Base-by-base conservation (phyloP, 2,329 filamentous ascomycete genomes). In the Parascedosporium putredinis region DNA sequence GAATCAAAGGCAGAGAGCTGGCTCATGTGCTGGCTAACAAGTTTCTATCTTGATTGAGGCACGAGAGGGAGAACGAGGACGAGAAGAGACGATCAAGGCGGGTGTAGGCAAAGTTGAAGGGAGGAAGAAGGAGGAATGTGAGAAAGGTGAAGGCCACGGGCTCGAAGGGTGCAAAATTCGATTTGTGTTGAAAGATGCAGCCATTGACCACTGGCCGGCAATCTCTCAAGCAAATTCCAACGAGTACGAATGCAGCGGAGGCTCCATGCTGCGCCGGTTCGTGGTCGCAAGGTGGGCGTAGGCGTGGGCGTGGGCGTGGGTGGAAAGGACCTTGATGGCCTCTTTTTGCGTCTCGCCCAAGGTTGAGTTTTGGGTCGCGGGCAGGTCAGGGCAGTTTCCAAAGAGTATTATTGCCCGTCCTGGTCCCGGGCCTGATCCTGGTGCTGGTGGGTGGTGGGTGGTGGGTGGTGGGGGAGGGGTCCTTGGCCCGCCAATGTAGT, bases 241-340 rank as follows among this genome's bases (percentile, higher is more conserved):
- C 38, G 38, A 20, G 27, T n/a, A 45, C 25, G 42, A 45, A 22
- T 42, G 44, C 47, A 36, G 38, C 47, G 14, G 18, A 38, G 34
- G 31, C 40, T 14, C 24, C 47, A 29, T 24, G 22, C n/a, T 25
- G 38, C 34, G 33, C 16, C 34, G 20, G 34, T 27, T 42, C 34
- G 34, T 49, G 47, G 47, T 43, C 24, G 36, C 34, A 22, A 29
- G 27, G 24, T n/a, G 33, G 24, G 34, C 24, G 33, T 31, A n/a
- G 22, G 16, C 7, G 47, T n/a, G 46, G 25, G 44, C 31, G 36
- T 20, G 36, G 33, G 46, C 46, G 47, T 38, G 47, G 47, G 47
- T 42, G 47, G 20, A 38, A 49, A 49, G 47, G 23, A 49, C 47
- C 47, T 43, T 48, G 46, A 48, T 48, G 46, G 46, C 46, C 46